phyloP scores from a whole-genome alignment of 768 basidiomycete genomes.

The Mycena vitilis region DNA sequence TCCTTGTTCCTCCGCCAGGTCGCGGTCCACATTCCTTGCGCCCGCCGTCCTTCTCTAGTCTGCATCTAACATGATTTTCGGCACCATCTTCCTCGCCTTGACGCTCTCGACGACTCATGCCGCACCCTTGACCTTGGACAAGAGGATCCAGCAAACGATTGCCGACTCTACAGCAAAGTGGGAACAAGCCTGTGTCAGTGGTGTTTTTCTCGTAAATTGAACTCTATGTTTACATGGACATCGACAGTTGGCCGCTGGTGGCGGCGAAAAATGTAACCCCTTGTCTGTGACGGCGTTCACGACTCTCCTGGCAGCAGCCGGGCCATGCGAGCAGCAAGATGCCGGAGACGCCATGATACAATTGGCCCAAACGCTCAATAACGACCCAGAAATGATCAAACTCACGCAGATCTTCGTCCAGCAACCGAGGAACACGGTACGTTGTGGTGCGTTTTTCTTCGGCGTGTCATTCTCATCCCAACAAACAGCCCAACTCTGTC shows the following conservation, averaged over 20 bases:
- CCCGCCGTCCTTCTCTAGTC: neutral
- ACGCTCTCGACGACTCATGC: constrained; percentile 46
- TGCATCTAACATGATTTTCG: constrained; percentile 7
- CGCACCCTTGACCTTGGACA: constrained; percentile 47
- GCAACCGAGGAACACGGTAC: constrained; percentile 67
- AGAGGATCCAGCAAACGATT: constrained; percentile 62
- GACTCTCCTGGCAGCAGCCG: constrained; percentile 69
- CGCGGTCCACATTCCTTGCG: constrained; percentile 20
- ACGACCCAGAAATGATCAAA: constrained; percentile 59
- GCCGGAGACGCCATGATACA: constrained; percentile 65
- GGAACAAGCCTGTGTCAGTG: constrained; percentile 61
- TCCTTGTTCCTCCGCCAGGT: constrained; percentile 10
- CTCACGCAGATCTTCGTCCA: constrained; percentile 66
- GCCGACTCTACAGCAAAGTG: constrained; percentile 53
- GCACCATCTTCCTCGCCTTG: constrained; percentile 45
- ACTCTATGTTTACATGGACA: neutral
- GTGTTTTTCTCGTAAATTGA: neutral
- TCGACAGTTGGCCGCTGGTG: constrained; percentile 63
- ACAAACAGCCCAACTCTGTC: constrained; percentile 52
- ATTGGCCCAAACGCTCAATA: constrained; percentile 57
- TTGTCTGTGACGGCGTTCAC: constrained; percentile 65
- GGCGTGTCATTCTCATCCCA: neutral
- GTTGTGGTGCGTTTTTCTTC: constrained; percentile 35
- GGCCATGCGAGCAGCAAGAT: constrained; percentile 67
- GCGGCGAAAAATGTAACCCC: constrained; percentile 67